Evolutionary conservation across 352 stramenopile genomes (phyloP), one percentile per base, ranked within the genome.

Genomic region (Phytophthora kernoviae): DNA sequence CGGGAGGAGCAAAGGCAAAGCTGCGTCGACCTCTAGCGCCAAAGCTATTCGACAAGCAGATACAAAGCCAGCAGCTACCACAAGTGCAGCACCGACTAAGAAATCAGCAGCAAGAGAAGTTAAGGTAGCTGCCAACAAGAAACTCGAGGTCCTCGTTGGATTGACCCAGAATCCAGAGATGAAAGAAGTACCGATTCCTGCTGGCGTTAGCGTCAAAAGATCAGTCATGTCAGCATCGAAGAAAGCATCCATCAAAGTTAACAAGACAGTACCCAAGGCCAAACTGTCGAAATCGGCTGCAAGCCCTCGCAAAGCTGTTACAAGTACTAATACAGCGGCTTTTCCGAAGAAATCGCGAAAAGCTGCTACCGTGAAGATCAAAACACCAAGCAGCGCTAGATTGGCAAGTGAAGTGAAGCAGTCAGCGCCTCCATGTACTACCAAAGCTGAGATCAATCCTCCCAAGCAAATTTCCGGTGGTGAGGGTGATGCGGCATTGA

Each of bases 111-210:
- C 15, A 17, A 12, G 14, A 9, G 27, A 52, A 22, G 27, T 22
- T 1, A 40, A 36, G 44, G n/a, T 17, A 22, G 3, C n/a, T 17
- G 26, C 27, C 10, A 52, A 7, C 44, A 24, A 40, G 26, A 52
- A 8, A 14, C 17, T 18, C 0, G 66, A 60, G 20, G 4, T 54
- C 12, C 44, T 47, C 2, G 40, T 18, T 1, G 27, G 62, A 17
- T 58, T 62, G 18, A 59, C 41, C 11, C 70, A 79, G 18, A 79
- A 76, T 22, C 70, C 70, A 4, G 70, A 79, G 32, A 67, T 76
- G 52, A 42, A 57, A 50, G 58, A 75, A 46, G 6, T 21, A 44
- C 40, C 36, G 18, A 42, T 27, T 22, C 21, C 32, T 6, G 49
- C 33, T 22, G 11, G 12, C 15, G 18, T 24, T 10, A 22, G 7